Conservation (phyloP, 352 stramenopile species). For the Phytophthora tentaculata region DNA sequence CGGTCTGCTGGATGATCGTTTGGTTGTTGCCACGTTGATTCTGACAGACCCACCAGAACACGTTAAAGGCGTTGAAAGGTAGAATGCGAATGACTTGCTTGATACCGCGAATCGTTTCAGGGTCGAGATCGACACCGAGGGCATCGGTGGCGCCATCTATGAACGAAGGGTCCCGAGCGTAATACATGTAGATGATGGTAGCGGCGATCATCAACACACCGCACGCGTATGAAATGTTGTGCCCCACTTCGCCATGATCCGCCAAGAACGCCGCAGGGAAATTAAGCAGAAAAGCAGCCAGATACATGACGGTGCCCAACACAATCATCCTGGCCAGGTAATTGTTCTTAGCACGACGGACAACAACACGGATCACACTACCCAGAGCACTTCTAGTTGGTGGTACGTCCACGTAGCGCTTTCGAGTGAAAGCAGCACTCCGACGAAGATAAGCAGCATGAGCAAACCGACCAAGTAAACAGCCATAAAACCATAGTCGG, state of each 20-base stretch:
- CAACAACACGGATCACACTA: conserved; percentile 48
- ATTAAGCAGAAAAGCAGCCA: conserved; percentile 57
- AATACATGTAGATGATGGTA: conserved; percentile 56
- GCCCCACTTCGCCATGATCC: conserved; percentile 42
- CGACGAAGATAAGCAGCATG: conserved; percentile 49
- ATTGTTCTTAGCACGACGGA: conserved; percentile 33
- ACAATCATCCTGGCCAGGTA: conserved; percentile 44
- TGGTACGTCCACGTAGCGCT: conserved; percentile 57
- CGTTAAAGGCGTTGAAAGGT: conserved; percentile 64
- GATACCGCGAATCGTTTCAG: conserved; percentile 51
- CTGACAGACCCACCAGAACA: conserved; percentile 69
- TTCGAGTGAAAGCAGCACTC: conserved; percentile 49
- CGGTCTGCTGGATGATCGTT: conserved; percentile 68
- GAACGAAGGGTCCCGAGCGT: conserved; percentile 54
- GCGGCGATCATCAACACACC: conserved; percentile 37
- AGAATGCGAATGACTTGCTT: conserved; percentile 62
- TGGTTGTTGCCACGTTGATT: conserved; percentile 77
- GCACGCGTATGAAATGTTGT: conserved; percentile 57
- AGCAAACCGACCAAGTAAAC: conserved; percentile 64
- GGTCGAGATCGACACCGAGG: conserved; percentile 47
- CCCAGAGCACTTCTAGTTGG: conserved; percentile 50
- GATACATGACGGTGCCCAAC: conserved; percentile 44
- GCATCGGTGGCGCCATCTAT: conserved; percentile 49
- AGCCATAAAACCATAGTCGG: conserved; percentile 45
- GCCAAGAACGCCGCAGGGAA: conserved; percentile 57